phyloP scores from a whole-genome alignment of 371 early-diverging fungal genomes.

The Mortierella sp. region DNA sequence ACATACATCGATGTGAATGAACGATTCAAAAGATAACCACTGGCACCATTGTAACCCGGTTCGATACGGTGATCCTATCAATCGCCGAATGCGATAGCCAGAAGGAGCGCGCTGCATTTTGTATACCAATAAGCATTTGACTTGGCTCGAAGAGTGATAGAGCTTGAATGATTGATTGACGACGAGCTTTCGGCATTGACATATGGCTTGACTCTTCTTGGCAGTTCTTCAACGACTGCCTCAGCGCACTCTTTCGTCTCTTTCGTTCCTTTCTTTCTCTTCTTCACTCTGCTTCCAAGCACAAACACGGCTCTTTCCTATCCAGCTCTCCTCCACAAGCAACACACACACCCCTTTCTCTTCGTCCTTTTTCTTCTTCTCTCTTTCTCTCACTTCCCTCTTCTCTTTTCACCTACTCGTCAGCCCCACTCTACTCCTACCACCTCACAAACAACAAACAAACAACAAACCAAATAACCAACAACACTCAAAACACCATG shows the following conservation, averaged over 20 bases:
- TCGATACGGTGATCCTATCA: background rate
- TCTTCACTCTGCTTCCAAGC: background rate
- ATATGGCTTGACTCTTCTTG: background rate
- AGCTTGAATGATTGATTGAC: background rate
- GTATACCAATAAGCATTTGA: background rate
- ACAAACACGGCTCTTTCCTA: background rate
- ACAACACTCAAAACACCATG: conserved; percentile 1
- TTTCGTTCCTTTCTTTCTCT: background rate
- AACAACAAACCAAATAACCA: background rate
- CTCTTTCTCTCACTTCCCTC: background rate
- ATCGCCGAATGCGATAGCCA: background rate
- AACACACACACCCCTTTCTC: background rate
- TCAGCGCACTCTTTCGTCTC: background rate
- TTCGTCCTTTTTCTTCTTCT: too few species aligned
- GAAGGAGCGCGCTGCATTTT: background rate
- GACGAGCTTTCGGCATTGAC: background rate
- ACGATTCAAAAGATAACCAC: background rate
- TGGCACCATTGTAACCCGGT: background rate
- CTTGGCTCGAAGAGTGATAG: background rate
- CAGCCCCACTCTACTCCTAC: background rate
- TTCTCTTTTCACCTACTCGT: background rate
- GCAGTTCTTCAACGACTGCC: background rate
- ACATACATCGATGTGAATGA: background rate
- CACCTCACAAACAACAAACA: background rate
- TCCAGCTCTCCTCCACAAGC: background rate